Percentiles rank a stretch among this genome's conserved stretches.
These are phyloP conservation scores for Malus orientalis DNA, from an alignment of 306 rosid species.

Conservation along the genomic window DNA sequence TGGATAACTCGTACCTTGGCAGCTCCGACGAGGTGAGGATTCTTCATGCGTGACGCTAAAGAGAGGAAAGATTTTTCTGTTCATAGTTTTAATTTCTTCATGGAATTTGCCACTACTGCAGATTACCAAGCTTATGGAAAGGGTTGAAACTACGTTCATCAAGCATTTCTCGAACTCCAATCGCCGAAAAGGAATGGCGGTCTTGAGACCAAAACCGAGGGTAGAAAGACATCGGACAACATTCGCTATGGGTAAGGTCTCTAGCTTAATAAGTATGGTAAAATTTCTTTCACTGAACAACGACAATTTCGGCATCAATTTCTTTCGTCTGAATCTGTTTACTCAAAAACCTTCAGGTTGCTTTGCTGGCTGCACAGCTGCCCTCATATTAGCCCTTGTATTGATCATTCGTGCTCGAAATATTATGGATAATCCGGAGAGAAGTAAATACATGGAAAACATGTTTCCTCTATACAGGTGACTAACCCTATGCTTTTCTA, in stretches of 20 bases:
- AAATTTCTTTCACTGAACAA: not conserved
- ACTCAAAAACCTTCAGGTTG: constrained; percentile 40
- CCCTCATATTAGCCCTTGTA: constrained; percentile 47
- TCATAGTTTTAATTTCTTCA: too few species aligned
- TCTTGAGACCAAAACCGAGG: constrained; percentile 51
- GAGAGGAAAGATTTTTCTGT: not conserved
- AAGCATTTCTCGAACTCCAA: constrained; percentile 63
- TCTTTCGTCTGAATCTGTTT: not conserved
- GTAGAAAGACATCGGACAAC: constrained; percentile 54
- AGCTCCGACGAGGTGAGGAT: constrained; percentile 60
- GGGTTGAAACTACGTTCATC: constrained; percentile 42
- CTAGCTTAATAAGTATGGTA: not conserved
- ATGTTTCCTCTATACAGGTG: constrained; percentile 76
- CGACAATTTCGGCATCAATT: not conserved
- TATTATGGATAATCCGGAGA: constrained; percentile 5
- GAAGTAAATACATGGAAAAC: constrained; percentile 46
- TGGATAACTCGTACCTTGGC: constrained; percentile 55
- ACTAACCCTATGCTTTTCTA: not conserved
- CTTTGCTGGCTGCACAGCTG: constrained; percentile 55
- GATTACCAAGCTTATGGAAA: constrained; percentile 41
- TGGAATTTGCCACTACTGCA: not conserved
- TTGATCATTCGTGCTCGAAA: constrained; percentile 28
- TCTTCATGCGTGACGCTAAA: not conserved
- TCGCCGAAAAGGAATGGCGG: constrained; percentile 49
- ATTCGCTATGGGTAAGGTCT: constrained; percentile 46